Conservation (phyloP, 2,329 filamentous ascomycete genomes). For the Pleoardoris graminearum region DNA sequence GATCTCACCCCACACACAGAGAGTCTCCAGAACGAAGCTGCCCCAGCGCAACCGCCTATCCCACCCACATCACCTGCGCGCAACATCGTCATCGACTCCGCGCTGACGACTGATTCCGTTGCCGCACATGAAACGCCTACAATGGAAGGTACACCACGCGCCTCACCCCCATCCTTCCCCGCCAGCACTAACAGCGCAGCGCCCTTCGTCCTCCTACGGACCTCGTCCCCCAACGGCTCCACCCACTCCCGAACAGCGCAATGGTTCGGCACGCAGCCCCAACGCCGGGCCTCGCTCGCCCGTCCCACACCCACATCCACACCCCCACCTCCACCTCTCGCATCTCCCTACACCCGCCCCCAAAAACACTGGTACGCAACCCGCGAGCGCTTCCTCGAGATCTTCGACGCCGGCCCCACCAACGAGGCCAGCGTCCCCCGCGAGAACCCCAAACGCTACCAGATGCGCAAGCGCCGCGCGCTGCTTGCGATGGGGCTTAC, state of each 20-base stretch:
- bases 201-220: neutral
- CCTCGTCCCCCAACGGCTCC: neutral
- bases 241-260: neutral
- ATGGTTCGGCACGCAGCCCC: neutral
- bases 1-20: neutral
- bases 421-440: neutral
- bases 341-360: neutral
- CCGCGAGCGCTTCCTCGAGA: neutral
- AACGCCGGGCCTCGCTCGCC: neutral
- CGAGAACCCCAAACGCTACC: neutral
- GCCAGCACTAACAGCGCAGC: neutral
- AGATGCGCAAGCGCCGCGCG: neutral
- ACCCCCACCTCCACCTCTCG: too few relatives aligned
- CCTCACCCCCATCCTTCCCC: too few relatives aligned
- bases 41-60: neutral
- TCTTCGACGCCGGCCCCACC: neutral
- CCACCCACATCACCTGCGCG: neutral
- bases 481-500: neutral
- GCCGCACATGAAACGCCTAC: too few relatives aligned
- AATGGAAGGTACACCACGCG: too few relatives aligned
- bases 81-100: neutral
- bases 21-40: neutral
- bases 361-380: neutral
- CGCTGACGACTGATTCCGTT: neutral
- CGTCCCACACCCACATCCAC: too few relatives aligned